These are phyloP conservation scores for Colletotrichum sp. DNA, from an alignment of 2,329 filamentous ascomycete genomes.

Conservation along the genomic window DNA sequence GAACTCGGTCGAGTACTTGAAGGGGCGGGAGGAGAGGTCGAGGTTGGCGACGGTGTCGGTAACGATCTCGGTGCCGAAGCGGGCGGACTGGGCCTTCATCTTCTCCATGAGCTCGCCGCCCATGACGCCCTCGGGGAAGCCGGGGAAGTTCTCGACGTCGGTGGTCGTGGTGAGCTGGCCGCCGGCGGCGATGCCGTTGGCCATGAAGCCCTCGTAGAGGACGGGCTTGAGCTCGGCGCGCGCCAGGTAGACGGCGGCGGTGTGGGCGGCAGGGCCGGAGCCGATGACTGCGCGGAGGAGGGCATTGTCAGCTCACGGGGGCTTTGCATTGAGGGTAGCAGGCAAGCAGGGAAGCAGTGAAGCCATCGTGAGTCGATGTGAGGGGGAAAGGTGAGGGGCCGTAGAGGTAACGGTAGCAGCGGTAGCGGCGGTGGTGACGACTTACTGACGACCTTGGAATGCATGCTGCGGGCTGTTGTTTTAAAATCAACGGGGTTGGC, in stretches of 20 bases:
- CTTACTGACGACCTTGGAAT: constrained; percentile 89
- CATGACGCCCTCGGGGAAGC: constrained; percentile 88
- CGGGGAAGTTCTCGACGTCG: constrained; percentile 97
- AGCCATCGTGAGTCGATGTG: neutral
- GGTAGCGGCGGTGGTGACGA: constrained; percentile 32
- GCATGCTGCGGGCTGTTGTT: constrained; percentile 70
- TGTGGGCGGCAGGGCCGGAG: constrained; percentile 97
- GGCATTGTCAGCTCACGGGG: neutral
- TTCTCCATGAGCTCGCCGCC: constrained; percentile 91
- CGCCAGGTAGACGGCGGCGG: constrained; percentile 93
- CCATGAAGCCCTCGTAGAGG: constrained; percentile 97
- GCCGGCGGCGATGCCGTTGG: constrained; percentile 93
- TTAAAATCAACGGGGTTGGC: constrained; percentile 39
- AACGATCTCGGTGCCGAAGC: constrained; percentile 91
- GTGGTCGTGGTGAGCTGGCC: constrained; percentile 98
- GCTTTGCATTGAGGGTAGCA: neutral
- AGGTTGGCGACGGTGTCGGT: constrained; percentile 91
- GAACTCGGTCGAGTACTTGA: constrained; percentile 94
- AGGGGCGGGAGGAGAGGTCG: constrained; percentile 83
- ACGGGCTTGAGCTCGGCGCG: constrained; percentile 94
- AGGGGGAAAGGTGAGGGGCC: neutral
- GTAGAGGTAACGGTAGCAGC: constrained; percentile 15
- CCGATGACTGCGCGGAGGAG: constrained; percentile 66
- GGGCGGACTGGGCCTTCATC: constrained; percentile 90
- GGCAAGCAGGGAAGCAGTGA: neutral